These are phyloP conservation scores for Lathyrus sativus DNA, from an alignment of 306 rosid species.

Conservation along the genomic window DNA sequence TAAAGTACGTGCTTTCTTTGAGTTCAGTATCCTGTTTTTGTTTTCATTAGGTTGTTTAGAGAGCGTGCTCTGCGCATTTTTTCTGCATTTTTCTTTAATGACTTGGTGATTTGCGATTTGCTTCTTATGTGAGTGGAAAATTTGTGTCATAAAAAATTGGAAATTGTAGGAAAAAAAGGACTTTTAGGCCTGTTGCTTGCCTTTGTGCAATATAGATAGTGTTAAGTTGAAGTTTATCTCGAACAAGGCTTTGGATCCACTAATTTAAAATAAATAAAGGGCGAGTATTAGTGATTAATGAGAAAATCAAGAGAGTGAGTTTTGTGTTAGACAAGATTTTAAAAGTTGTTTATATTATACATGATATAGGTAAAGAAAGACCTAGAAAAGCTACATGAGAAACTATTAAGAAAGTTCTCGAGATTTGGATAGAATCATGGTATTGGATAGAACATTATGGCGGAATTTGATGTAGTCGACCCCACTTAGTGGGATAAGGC, in stretches of 20 bases:
- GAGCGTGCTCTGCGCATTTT: background rate
- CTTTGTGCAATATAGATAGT: slow-evolving; percentile 5
- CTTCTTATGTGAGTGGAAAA: background rate
- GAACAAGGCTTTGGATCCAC: slow-evolving; percentile 21
- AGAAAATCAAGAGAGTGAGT: slow-evolving; percentile 3
- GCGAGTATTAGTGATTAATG: background rate
- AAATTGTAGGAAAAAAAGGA: background rate
- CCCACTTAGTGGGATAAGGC: no score
- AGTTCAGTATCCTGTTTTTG: background rate
- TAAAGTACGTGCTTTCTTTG: slow-evolving; percentile 53
- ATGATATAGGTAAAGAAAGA: background rate
- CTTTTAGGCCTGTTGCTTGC: slow-evolving; percentile 12
- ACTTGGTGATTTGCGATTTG: background rate
- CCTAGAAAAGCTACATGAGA: no score
- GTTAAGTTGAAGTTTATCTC: slow-evolving; percentile 16
- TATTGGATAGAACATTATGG: no score
- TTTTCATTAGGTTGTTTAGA: slow-evolving; percentile 1
- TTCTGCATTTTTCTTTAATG: slow-evolving; percentile 9
- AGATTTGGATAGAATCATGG: no score
- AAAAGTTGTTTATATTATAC: background rate
- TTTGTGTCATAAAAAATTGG: background rate
- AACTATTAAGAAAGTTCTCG: no score
- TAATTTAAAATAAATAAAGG: background rate
- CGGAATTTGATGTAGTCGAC: no score
- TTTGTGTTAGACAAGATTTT: background rate